Evolutionary conservation across 441 rosid genomes (phyloP), one percentile per base, ranked within the genome.

Genomic region (Brassica hybrid): DNA sequence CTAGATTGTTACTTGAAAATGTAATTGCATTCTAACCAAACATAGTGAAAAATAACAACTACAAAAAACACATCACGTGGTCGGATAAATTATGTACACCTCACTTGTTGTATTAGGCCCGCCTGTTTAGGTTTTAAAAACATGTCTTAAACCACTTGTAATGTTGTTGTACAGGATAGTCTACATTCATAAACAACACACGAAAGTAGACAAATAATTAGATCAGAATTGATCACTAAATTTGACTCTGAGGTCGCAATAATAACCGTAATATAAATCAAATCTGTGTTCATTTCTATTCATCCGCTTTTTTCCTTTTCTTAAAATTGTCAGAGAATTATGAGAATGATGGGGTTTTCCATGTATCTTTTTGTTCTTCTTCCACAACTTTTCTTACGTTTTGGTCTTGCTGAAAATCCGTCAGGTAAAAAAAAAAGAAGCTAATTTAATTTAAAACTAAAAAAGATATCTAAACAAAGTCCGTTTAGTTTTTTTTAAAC

Each of bases 371-470:
- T 74, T 74, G 48, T 68, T 73, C 18, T 64, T 64, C 64, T 73
- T 17, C 63, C 81, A 41, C 74, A 59, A 9, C 69, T 21, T 78
- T n/a, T n/a, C n/a, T 68, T 63, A 61, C 16, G 50, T 56, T 65
- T 74, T 30, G 63, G 77, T 81, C 62, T 71, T 66, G 84, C 84
- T 34, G 84, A 86, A 67, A 84, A 83, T 76, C 88, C 84, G 75
- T 68, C 86, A 61, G 86, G 88, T 83, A 79, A 45, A 63, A 23
- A 7, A 48, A 48, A 48, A 13, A 41, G 45, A 38, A 38, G 45
- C 56, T 48, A 48, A n/a, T 48, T 48, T 48, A 48, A n/a, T n/a
- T 12, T 48, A 13, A 48, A 48, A 48, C 18, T 13, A 48, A 48
- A 48, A 48, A 5, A 48, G 17, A 48, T 48, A 2, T 48, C 7